These are phyloP conservation scores for Syzygium syzygioides DNA, from an alignment of 441 rosid species.

Conservation along the genomic window DNA sequence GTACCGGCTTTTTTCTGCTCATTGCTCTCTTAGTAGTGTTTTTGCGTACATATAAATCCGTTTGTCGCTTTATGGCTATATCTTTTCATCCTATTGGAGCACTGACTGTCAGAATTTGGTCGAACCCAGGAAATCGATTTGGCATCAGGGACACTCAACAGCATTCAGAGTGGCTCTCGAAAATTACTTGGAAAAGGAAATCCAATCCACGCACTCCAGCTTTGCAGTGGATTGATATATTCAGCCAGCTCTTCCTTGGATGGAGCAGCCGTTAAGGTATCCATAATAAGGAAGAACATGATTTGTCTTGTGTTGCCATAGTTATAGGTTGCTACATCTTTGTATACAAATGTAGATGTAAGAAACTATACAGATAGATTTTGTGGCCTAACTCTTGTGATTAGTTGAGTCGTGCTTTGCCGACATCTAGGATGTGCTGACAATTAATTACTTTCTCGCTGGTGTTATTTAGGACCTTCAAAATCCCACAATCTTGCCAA, in stretches of 20 bases:
- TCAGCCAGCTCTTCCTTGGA: constrained; percentile 49
- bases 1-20: constrained; percentile 15
- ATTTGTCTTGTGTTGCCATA: neutral
- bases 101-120: neutral
- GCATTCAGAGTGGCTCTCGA: constrained; percentile 56
- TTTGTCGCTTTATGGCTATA: neutral
- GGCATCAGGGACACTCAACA: constrained; percentile 52
- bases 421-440: neutral
- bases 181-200: constrained; percentile 54
- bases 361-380: neutral
- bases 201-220: constrained; percentile 46
- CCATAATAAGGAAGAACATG: neutral
- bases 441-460: neutral
- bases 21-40: neutral
- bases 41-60: neutral
- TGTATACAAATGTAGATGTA: neutral
- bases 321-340: neutral
- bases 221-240: constrained; percentile 43
- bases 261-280: constrained; percentile 64
- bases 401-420: neutral
- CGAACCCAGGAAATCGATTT: constrained; percentile 59
- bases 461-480: neutral
- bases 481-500: neutral
- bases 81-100: neutral
- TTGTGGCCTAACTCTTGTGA: neutral